phyloP scores from a whole-genome alignment of 805 yeast genomes.

The Trichomonascus vanleenenianus region DNA sequence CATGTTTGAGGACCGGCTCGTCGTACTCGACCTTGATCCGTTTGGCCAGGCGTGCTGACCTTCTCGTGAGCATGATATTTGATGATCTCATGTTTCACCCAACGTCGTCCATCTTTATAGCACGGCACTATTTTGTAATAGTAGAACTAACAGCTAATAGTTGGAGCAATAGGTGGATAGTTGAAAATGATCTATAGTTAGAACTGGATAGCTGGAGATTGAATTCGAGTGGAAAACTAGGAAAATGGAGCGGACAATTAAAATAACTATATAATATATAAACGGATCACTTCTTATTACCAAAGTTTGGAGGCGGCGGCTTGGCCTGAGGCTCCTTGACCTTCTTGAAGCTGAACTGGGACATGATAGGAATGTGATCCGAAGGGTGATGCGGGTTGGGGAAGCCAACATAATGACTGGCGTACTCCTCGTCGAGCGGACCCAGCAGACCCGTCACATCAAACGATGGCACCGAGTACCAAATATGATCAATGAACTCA shows the following conservation, averaged over 20 bases:
- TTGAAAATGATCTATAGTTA: too few species aligned
- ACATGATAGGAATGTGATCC: constrained; percentile 84
- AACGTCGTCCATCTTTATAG: too few species aligned
- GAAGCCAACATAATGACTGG: constrained; percentile 73
- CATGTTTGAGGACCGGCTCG: background rate
- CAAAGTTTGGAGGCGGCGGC: constrained; percentile 18
- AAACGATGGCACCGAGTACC: constrained; percentile 81
- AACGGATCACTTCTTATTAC: constrained; percentile 1
- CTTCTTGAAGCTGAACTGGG: constrained; percentile 59
- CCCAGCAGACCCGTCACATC: constrained; percentile 84
- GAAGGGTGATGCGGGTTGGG: constrained; percentile 93
- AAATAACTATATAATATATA: background rate
- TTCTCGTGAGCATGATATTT: too few species aligned
- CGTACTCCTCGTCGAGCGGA: constrained; percentile 70
- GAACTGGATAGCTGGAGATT: too few species aligned
- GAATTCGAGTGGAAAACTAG: too few species aligned
- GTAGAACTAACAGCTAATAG: too few species aligned
- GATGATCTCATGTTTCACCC: background rate
- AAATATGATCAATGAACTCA: constrained; percentile 88
- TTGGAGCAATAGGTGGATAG: too few species aligned
- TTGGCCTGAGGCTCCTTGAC: constrained; percentile 16
- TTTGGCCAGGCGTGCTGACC: too few species aligned
- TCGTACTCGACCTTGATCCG: background rate
- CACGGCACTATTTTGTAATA: too few species aligned
- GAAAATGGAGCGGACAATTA: too few species aligned